A percentile compares a stretch with the other conserved stretches of the same genome.
Conservation (phyloP, 2,329 filamentous ascomycete species). For the Bipolaris cookei region DNA sequence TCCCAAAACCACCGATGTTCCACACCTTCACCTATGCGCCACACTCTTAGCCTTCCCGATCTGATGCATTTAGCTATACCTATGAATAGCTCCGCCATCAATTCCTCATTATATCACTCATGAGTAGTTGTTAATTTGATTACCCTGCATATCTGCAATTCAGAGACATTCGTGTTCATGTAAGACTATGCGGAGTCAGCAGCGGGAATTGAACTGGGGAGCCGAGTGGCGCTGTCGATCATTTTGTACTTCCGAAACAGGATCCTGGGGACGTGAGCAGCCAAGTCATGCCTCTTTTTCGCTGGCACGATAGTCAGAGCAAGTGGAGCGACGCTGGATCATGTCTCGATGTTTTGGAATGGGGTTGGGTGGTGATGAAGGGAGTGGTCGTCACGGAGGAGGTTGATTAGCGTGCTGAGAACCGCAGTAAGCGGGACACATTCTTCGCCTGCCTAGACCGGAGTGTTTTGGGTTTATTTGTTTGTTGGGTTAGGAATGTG, state of each 20-base stretch:
- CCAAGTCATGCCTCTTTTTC: not conserved
- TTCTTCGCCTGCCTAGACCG: not conserved
- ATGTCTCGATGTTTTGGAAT: not conserved
- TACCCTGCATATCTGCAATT: constrained; percentile 2
- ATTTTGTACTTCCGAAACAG: constrained; percentile 5
- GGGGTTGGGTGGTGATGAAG: not conserved
- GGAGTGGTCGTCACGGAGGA: not conserved
- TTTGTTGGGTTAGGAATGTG: not conserved
- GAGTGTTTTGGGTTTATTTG: not conserved
- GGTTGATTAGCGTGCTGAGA: not conserved
- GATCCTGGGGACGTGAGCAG: not conserved
- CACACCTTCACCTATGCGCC: constrained; percentile 11
- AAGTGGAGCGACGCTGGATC: not conserved
- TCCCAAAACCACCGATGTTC: constrained; percentile 14
- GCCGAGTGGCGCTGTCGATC: constrained; percentile 8
- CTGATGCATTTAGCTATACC: not conserved
- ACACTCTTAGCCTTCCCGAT: not conserved
- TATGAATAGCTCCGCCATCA: constrained; percentile 11
- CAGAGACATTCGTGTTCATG: not conserved
- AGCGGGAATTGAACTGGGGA: constrained; percentile 15
- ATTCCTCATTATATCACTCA: constrained; percentile 4
- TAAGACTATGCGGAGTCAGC: constrained; percentile 12
- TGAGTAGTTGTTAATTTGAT: not conserved
- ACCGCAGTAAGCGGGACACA: not conserved
- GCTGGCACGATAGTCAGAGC: not conserved